These are phyloP conservation scores for Tylopilus balloui DNA, from an alignment of 768 basidiomycete genomes.

Conservation along the genomic window DNA sequence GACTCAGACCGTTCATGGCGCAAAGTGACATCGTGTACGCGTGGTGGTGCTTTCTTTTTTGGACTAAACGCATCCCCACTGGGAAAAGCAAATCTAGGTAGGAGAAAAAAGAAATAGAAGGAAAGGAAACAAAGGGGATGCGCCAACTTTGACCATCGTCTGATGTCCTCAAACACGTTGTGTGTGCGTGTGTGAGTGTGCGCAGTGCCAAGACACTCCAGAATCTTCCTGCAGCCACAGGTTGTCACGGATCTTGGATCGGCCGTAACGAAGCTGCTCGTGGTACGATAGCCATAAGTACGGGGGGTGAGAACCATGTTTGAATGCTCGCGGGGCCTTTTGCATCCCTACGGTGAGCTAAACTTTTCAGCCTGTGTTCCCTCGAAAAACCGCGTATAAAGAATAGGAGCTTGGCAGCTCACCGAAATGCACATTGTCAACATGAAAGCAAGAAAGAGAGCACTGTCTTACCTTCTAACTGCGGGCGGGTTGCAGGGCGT, in stretches of 20 bases:
- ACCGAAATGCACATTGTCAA: background rate
- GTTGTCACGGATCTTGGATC: background rate
- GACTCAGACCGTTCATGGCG: too few species aligned
- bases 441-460: background rate
- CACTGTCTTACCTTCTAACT: background rate
- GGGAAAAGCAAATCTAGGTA: too few species aligned
- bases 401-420: background rate
- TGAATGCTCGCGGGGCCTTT: conserved; percentile 1
- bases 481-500: background rate
- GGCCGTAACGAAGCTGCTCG: background rate
- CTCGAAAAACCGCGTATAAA: background rate
- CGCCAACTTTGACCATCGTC: background rate
- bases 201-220: background rate
- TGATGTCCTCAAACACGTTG: background rate
- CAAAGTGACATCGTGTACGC: too few species aligned
- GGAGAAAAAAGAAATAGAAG: too few species aligned
- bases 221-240: background rate
- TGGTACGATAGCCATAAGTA: background rate
- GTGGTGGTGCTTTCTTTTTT: too few species aligned
- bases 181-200: background rate
- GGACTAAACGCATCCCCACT: too few species aligned
- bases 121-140: background rate
- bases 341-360: background rate
- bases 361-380: background rate
- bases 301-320: background rate